Base-by-base conservation (phyloP, 805 yeast genomes). In the Yarrowia sp. region DNA sequence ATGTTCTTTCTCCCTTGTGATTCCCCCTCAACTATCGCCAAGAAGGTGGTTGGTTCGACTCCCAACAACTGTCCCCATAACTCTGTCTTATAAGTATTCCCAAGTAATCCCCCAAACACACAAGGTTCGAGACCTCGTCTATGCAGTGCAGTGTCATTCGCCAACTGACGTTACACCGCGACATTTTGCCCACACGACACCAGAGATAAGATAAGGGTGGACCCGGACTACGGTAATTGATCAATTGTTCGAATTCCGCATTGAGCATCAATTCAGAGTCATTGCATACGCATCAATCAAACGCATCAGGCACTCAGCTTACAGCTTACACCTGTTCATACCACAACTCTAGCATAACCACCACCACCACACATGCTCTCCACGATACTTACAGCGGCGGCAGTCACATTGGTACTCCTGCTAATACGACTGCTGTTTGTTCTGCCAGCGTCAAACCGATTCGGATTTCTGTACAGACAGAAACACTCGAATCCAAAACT, bases 401-500 rank as follows among this genome's bases (percentile, higher is more conserved):
- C 46, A 33, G 34, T 36, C 14, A 14, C 38, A 1, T 5, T 36
- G 38, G 36, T 24, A 4, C 42, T 33, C 2, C 17, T 61, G 9
- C 55, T 61, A 9, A 34, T 46, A 60, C 44, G 66, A 0, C 46
- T 47, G 12, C 66, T 61, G 40, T 58, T 58, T 13, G 64, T 58
- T 14, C 19, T 58, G 4, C 64, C 64, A 14, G 64, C 66, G 1
- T 61, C 66, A 2, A 47, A 61, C 9, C 44, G 66, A 17, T 61
- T 15, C 20, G 66, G 66, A 3, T 61, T 14, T 17, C 30, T 38
- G n/a, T 38, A 61, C 36, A 9, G 66, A 10, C 44, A 30, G 10
- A 61, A 47, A 8, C 66, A 61, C 46, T 2, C 36, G 6, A 38
- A 38, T 20, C 66, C 70, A 19, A 56, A 50, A 30, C 43, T 85